A percentile compares a stretch with the other conserved stretches of the same genome.
These are phyloP conservation scores for Aspergillus sp. DNA, from an alignment of 2,329 filamentous ascomycete species.

Conservation along the genomic window DNA sequence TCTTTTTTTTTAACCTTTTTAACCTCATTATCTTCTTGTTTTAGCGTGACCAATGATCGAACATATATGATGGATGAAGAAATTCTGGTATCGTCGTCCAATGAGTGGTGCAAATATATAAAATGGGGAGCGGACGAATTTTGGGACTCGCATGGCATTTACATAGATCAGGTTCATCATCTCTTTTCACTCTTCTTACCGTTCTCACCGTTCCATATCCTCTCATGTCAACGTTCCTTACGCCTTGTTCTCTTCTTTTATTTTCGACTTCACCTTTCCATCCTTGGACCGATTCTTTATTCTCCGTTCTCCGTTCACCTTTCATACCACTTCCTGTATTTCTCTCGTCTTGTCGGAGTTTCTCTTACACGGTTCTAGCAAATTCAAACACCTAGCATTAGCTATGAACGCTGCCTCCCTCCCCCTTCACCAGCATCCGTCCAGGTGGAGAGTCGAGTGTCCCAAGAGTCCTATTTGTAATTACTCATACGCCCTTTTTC, in stretches of 20 bases:
- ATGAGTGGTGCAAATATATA: slow-evolving; percentile 39
- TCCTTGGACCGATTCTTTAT: slow-evolving; percentile 17
- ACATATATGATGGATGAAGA: slow-evolving; percentile 42
- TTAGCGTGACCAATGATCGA: slow-evolving; percentile 44
- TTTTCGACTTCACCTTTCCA: slow-evolving; percentile 13
- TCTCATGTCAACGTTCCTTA: slow-evolving; percentile 9
- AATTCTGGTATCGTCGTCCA: slow-evolving; percentile 35
- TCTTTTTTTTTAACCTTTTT: slow-evolving; percentile 18
- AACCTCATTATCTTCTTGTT: slow-evolving; percentile 34
- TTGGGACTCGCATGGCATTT: slow-evolving; percentile 41
- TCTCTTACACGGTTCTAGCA: slow-evolving; percentile 33
- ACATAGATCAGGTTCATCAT: slow-evolving; percentile 40
- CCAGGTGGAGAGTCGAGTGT: not conserved
- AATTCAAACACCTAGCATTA: slow-evolving; percentile 32
- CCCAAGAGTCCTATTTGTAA: not conserved
- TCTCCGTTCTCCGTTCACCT: slow-evolving; percentile 17
- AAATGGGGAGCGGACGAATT: slow-evolving; percentile 39
- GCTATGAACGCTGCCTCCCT: slow-evolving; percentile 17
- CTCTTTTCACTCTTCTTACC: slow-evolving; percentile 25
- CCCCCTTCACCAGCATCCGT: not conserved
- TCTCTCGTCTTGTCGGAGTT: slow-evolving; percentile 33
- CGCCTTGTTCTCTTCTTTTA: not conserved
- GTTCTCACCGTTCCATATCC: slow-evolving; percentile 6
- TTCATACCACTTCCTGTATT: slow-evolving; percentile 31
- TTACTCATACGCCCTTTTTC: not conserved